Percentiles rank a stretch among this genome's conserved stretches.
phyloP scores from a whole-genome alignment of 768 basidiomycete species.

The Royoungia palumana region DNA sequence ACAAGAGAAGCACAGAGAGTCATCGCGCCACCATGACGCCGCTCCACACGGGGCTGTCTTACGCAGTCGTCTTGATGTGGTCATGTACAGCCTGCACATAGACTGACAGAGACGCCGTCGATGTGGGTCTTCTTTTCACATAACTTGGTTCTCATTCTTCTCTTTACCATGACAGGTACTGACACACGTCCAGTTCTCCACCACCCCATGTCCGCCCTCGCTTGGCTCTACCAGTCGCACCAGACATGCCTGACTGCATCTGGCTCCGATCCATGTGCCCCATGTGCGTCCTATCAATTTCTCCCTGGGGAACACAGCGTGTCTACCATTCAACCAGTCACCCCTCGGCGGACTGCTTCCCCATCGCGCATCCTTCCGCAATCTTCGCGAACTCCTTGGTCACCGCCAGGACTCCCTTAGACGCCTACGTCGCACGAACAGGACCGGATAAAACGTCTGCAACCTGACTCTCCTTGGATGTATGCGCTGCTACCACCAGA shows the following conservation, averaged over 20 bases:
- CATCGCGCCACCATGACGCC: slow-evolving; percentile 27
- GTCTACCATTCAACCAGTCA: slow-evolving; percentile 5
- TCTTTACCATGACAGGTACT: slow-evolving; percentile 16
- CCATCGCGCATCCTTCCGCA: slow-evolving; percentile 6
- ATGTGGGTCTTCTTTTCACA: slow-evolving; percentile 21
- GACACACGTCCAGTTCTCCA: slow-evolving; percentile 23
- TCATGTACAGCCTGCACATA: slow-evolving; percentile 37
- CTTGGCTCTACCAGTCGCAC: slow-evolving; percentile 27
- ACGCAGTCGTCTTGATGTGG: slow-evolving; percentile 49
- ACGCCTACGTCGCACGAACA: slow-evolving; percentile 20
- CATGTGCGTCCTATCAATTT: slow-evolving; percentile 1
- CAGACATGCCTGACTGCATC: slow-evolving; percentile 27
- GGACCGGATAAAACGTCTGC: slow-evolving; percentile 7
- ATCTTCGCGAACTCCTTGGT: slow-evolving; percentile 17
- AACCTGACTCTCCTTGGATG: slow-evolving; percentile 26
- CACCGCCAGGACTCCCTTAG: slow-evolving; percentile 12
- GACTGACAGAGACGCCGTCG: slow-evolving; percentile 18
- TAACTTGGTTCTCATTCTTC: slow-evolving; percentile 6
- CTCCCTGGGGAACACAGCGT: slow-evolving; percentile 9
- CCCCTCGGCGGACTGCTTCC: slow-evolving; percentile 9
- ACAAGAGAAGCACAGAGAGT: slow-evolving; percentile 21
- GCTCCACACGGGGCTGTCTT: slow-evolving; percentile 54
- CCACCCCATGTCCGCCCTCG: slow-evolving; percentile 28
- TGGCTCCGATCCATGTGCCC: slow-evolving; percentile 14
- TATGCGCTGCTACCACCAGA: slow-evolving; percentile 29